Percentiles rank a stretch among this genome's conserved stretches.
phyloP scores from a whole-genome alignment of 1,139 yeast species.

The Geotrichum klebahnii region DNA sequence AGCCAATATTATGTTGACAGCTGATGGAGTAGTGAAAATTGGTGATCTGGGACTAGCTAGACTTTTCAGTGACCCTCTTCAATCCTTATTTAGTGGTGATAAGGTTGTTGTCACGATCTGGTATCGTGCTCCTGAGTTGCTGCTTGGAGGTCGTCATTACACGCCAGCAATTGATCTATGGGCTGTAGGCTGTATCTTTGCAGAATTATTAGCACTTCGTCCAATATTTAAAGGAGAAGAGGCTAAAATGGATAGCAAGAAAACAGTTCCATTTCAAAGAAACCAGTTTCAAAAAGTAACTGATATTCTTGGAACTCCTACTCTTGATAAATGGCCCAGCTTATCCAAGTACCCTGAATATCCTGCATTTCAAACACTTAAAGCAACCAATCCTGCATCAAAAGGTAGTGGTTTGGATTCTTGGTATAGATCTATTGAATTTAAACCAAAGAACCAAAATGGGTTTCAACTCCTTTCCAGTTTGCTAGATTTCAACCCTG shows the following conservation, averaged over 20 bases:
- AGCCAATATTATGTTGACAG: constrained; percentile 94
- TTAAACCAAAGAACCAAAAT: too few species aligned
- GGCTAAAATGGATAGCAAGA: constrained; percentile 76
- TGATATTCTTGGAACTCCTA: constrained; percentile 89
- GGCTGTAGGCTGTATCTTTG: constrained; percentile 97
- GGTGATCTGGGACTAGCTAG: constrained; percentile 96
- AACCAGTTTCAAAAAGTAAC: constrained; percentile 86
- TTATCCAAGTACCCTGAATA: constrained; percentile 81
- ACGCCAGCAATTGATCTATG: constrained; percentile 93
- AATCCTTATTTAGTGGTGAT: constrained; percentile 87
- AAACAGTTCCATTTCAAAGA: constrained; percentile 87
- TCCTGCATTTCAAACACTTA: constrained; percentile 59
- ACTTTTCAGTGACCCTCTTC: constrained; percentile 81
- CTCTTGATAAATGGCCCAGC: constrained; percentile 67
- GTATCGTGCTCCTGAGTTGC: constrained; percentile 94
- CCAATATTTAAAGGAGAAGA: constrained; percentile 98
- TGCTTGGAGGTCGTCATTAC: constrained; percentile 88
- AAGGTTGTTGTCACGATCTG: constrained; percentile 97
- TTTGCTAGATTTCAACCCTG: constrained; percentile 78
- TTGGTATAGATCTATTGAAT: constrained; percentile 71
- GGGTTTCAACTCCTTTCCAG: constrained; percentile 46
- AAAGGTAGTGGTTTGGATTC: constrained; percentile 62
- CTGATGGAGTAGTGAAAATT: constrained; percentile 83
- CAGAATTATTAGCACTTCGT: constrained; percentile 79
- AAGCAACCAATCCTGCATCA: constrained; percentile 62